phyloP scores from a whole-genome alignment of 495 filamentous ascomycete genomes.

The Aspergillus saccharolyticus region DNA sequence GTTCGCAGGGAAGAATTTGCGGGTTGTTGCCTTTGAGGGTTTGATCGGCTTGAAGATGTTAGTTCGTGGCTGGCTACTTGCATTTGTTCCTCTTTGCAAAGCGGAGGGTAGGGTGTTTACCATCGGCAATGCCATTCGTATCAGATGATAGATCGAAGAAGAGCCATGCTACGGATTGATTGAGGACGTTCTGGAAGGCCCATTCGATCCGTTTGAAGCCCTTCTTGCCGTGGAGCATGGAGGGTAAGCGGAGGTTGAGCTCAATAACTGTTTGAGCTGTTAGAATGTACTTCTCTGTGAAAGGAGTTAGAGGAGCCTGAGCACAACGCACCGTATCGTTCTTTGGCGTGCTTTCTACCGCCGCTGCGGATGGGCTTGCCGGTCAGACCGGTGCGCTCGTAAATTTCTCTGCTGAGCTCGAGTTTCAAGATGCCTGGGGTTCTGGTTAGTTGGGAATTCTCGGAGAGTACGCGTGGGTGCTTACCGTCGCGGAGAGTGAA shows the following conservation, averaged over 20 bases:
- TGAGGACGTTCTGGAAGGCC: conserved; percentile 79
- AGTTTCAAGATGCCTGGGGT: conserved; percentile 62
- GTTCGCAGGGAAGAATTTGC: conserved; percentile 35
- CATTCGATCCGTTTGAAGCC: conserved; percentile 81
- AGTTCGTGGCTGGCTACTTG: conserved; percentile 1
- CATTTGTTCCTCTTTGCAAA: not conserved
- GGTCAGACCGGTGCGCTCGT: conserved; percentile 77
- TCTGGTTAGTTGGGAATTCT: conserved; percentile 3
- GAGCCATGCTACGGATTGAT: conserved; percentile 68
- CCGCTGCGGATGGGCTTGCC: conserved; percentile 62
- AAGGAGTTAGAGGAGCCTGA: too few species aligned
- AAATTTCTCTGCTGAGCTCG: conserved; percentile 76
- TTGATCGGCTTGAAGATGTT: conserved; percentile 21
- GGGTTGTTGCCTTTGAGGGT: conserved; percentile 54
- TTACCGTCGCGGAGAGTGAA: conserved; percentile 69
- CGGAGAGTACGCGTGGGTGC: conserved; percentile 2
- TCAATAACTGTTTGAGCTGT: conserved; percentile 58
- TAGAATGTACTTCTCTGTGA: not conserved
- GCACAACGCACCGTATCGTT: conserved; percentile 46
- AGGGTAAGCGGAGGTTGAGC: conserved; percentile 69
- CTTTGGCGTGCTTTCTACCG: conserved; percentile 56
- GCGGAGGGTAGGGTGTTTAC: conserved; percentile 15
- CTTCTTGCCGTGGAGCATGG: conserved; percentile 88
- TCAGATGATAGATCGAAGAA: conserved; percentile 58
- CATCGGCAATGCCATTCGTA: conserved; percentile 20